Base-by-base conservation (phyloP, 805 yeast genomes). In the Pichia nakasei region DNA sequence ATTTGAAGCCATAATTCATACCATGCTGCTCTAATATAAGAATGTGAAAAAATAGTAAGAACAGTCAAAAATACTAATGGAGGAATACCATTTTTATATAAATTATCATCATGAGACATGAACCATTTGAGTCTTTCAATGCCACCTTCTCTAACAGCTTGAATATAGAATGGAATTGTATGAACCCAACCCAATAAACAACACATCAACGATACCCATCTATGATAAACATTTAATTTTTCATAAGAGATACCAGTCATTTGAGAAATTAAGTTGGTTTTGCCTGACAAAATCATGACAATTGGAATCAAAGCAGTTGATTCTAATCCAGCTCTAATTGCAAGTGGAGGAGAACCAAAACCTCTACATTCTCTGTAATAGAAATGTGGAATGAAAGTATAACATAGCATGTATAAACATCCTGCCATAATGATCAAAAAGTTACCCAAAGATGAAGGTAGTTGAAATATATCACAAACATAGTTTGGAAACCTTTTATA, bases 341-440 rank as follows among this genome's bases (percentile, higher is more conserved):
- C 78, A 31, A 77, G 47, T 9, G 81, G 82, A n/a, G 81, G 78
- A 3, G 78, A 65, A 2, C 82, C 82, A 56, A 75, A 76, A 0
- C 76, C 77, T 5, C 59, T 31, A 54, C 82, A 77, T 0, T 59
- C 74, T 44, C 80, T 59, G 48, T 71, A 72, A 68, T 72, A 75
- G 39, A 66, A 66, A 42, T 69, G 74, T 7, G 81, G 80, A 56
- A 65, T 52, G 29, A 67, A 65, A 18, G 59, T 45, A 46, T 58
- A 58, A 15, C 63, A 55, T 8, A 65, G 36, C 7, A 58, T 38
- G 48, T 69, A 71, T 34, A 69, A 54, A 42, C 53, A 57, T 41
- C 59, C 66, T 19, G 57, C 52, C 2, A 40, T 45, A 45, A 76
- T 36, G 42, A 64, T 29, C 52, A 60, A 2, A 53, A 65, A 29